These are phyloP conservation scores for Starmera pachycereana DNA, from an alignment of 805 yeast species.

Conservation along the genomic window DNA sequence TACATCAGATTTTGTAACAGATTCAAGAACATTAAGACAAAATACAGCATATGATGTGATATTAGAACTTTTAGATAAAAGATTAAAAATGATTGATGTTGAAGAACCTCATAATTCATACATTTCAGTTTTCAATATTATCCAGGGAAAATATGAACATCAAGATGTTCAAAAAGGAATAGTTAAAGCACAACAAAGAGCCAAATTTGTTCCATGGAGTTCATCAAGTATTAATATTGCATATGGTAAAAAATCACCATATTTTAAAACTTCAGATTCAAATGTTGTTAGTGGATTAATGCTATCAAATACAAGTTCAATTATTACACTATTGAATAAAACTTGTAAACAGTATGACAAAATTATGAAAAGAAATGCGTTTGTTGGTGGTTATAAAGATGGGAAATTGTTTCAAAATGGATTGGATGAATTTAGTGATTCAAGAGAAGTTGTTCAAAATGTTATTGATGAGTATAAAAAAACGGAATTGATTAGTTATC, in stretches of 20 bases:
- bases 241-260: constrained; percentile 65
- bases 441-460: constrained; percentile 64
- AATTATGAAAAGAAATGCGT: constrained; percentile 72
- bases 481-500: constrained; percentile 44
- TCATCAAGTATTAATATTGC: constrained; percentile 73
- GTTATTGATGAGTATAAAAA: constrained; percentile 72
- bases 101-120: constrained; percentile 38
- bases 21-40: constrained; percentile 50
- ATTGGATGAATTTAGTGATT: constrained; percentile 63
- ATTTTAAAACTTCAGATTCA: constrained; percentile 21
- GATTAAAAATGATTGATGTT: constrained; percentile 58
- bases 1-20: constrained; percentile 53
- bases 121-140: constrained; percentile 60
- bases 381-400: constrained; percentile 61
- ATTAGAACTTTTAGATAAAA: constrained; percentile 70
- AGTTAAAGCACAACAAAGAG: constrained; percentile 50
- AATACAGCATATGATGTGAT: constrained; percentile 80
- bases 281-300: constrained; percentile 65
- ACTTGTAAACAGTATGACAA: constrained; percentile 71
- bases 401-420: constrained; percentile 28
- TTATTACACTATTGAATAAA: constrained; percentile 53
- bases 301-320: constrained; percentile 74
- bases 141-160: constrained; percentile 55
- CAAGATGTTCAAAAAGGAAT: constrained; percentile 63
- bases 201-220: constrained; percentile 80